These are phyloP conservation scores for Crassisporium funariophilum DNA, from an alignment of 768 basidiomycete genomes.

Conservation along the genomic window DNA sequence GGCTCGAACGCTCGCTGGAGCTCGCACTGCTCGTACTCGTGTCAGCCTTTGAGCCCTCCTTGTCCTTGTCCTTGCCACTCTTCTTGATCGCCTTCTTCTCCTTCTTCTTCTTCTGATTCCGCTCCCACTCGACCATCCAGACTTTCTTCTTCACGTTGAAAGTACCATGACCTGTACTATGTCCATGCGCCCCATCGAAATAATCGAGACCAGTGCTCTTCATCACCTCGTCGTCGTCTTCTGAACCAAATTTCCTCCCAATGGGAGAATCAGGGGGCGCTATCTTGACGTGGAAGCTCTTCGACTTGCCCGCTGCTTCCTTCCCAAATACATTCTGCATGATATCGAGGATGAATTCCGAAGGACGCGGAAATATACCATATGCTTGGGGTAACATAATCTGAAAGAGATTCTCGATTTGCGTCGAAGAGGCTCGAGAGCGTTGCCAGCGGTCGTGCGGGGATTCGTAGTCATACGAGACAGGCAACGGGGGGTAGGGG, in stretches of 20 bases:
- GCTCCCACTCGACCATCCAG: conserved; percentile 5
- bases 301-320: conserved; percentile 42
- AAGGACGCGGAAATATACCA: conserved; percentile 53
- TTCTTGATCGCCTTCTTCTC: conserved; percentile 24
- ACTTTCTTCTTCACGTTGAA: conserved; percentile 31
- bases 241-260: conserved; percentile 12
- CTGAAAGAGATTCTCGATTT: conserved; percentile 60
- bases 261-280: conserved; percentile 48
- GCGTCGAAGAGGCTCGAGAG: conserved; percentile 39
- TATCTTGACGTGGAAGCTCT: conserved; percentile 56
- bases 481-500: too few relatives aligned
- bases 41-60: conserved; percentile 3
- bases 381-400: conserved; percentile 58
- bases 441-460: conserved; percentile 37
- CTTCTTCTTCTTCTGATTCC: conserved; percentile 22
- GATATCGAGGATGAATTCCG: conserved; percentile 47
- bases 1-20: conserved; percentile 11
- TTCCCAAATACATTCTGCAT: conserved; percentile 55
- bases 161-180: too few relatives aligned
- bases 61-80: conserved; percentile 12
- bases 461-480: conserved; percentile 3
- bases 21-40: conserved; percentile 2
- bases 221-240: conserved; percentile 2
- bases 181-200: too few relatives aligned
- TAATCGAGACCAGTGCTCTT: conserved; percentile 9